Base-by-base conservation (phyloP, 164 flowering plant genomes). In the Vitis riparia region DNA sequence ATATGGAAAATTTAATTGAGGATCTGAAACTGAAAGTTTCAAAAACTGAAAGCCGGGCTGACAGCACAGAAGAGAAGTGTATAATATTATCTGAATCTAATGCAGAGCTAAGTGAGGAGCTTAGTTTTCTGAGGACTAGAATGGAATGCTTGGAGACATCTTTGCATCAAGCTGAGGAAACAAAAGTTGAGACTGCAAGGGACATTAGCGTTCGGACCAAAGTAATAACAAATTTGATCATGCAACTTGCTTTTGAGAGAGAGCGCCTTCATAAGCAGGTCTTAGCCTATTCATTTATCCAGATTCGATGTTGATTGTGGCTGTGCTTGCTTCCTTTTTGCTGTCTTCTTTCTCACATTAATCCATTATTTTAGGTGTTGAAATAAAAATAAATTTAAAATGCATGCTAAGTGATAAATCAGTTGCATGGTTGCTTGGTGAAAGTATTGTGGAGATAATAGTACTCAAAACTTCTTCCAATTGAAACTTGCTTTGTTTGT, bases 231-330 rank as follows among this genome's bases (percentile, higher is more conserved):
- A 84, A 87, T 77, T 71, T 93, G 77, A 85, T 96, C 55, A 59
- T 85, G 84, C 87, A 89, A 74, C 80, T 96, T 63, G 90, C 91
- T 19, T 62, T 69, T 59, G 99, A 93, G 78, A 87, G 99, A 77
- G 91, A 93, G 71, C 95, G 91, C 44, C 90, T 96, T 59, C 88
- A 86, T 62, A 85, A 86, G 76, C 97, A 93, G 99, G 99, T 92
- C 8, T 47, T 51, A 14, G 37, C 32, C 47, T 59, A 15, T 66
- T 11, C 32, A 51, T 11, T 51, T 29, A 15, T 56, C 57, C 23
- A n/a, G 11, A 53, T 48, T 62, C 63, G 19, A 3, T 10, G 12
- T 16, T 63, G 11, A 62, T 23, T 27, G 4, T 55, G 37, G 14
- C 55, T 51, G 4, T 64, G 15, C 3, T 37, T 37, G 44, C 7